These are phyloP conservation scores for Lycium ferocissimum DNA, from an alignment of 257 asterid species.

Conservation along the genomic window DNA sequence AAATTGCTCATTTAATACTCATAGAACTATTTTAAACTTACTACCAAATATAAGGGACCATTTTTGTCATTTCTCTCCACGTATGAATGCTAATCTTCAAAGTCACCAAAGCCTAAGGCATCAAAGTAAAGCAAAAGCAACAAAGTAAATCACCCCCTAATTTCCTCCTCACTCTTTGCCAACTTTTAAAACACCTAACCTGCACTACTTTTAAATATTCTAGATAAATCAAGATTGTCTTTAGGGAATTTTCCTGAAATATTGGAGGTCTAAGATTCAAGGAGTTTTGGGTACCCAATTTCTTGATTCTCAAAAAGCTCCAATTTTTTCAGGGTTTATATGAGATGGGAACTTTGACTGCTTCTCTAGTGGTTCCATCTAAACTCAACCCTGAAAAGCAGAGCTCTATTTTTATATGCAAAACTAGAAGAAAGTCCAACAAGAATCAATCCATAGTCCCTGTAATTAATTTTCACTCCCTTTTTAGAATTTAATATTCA, in stretches of 20 bases:
- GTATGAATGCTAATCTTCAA: conserved; percentile 12
- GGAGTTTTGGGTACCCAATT: neutral
- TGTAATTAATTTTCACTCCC: conserved; percentile 42
- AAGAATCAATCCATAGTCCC: conserved; percentile 55
- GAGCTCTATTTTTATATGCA: conserved; percentile 42
- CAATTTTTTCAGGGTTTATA: neutral
- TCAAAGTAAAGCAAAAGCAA: neutral
- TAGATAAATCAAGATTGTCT: neutral
- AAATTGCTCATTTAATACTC: too few species aligned
- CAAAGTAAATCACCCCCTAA: neutral
- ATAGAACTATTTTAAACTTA: too few species aligned
- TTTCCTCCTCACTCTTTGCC: neutral
- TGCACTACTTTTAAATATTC: neutral
- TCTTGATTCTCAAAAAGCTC: neutral
- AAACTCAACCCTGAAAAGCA: conserved; percentile 50
- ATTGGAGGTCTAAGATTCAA: conserved; percentile 29
- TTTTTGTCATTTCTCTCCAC: neutral
- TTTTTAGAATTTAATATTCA: neutral
- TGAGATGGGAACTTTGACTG: conserved; percentile 60
- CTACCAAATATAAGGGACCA: too few species aligned
- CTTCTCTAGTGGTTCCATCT: conserved; percentile 54
- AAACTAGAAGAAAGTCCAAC: conserved; percentile 49
- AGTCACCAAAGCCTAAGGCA: neutral
- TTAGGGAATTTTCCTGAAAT: neutral
- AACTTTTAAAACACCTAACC: conserved; percentile 1